These are phyloP conservation scores for Botrytis sinoallii DNA, from an alignment of 2,329 filamentous ascomycete genomes.

Conservation along the genomic window DNA sequence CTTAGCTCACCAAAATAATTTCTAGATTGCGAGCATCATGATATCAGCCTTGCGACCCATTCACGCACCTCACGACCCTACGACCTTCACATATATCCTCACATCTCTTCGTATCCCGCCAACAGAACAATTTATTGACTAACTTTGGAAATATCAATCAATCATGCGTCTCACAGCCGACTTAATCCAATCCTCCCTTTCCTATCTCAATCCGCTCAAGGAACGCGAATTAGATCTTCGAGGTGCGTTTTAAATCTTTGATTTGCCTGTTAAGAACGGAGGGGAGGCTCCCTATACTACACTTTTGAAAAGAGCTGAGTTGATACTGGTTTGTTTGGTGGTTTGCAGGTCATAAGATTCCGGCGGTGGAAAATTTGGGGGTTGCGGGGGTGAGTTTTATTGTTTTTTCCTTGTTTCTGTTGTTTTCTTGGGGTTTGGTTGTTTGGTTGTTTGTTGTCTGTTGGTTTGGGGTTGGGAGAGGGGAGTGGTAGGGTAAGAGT, in stretches of 20 bases:
- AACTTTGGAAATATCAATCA: conserved; percentile 3
- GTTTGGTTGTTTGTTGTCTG: neutral
- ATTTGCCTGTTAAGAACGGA: conserved; percentile 76
- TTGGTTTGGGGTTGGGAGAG: neutral
- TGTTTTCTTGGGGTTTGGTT: neutral
- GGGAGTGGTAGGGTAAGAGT: neutral
- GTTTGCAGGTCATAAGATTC: conserved; percentile 91
- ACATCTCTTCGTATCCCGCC: conserved; percentile 10
- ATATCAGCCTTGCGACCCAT: conserved; percentile 11
- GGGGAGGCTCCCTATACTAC: conserved; percentile 65
- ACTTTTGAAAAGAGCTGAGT: conserved; percentile 72
- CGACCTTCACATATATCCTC: neutral
- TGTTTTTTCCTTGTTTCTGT: conserved; percentile 12
- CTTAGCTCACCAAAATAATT: conserved; percentile 13
- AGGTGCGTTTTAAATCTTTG: conserved; percentile 68
- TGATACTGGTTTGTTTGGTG: conserved; percentile 62
- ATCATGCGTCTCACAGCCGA: conserved; percentile 92
- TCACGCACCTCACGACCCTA: neutral
- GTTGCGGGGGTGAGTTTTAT: conserved; percentile 73
- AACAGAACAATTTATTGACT: neutral
- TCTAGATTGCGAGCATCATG: conserved; percentile 3
- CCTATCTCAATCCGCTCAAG: conserved; percentile 97
- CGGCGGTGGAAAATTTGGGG: conserved; percentile 95
- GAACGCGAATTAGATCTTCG: conserved; percentile 98
- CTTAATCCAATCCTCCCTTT: conserved; percentile 89